Evolutionary conservation across 2,329 filamentous ascomycete species (phyloP), one percentile per base, ranked within the genome.

Genomic region (Chaetothyriales sp.): DNA sequence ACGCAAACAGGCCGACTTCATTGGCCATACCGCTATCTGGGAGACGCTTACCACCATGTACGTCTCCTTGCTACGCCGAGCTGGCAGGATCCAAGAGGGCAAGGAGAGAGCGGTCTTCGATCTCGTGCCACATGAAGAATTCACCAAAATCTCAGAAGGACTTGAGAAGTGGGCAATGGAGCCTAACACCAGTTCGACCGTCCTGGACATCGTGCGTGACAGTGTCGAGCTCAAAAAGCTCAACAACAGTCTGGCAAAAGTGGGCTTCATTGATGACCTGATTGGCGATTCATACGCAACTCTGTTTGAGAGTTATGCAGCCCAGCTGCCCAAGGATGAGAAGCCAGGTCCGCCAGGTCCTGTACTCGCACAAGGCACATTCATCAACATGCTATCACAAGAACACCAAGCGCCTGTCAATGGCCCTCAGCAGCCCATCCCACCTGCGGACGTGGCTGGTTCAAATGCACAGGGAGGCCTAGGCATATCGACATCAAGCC

Each of bases 161-260:
- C 65, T 86, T 43, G 78, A 83, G 56, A 65, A 65, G 1, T 81
- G 80, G 72, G 72, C 73, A 53, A 72, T 77, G 26, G 67, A 73
- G 25, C 69, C 72, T 2, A 62, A 70, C 2, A 70, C 72, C 0
- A 64, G 62, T 0, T 66, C 72, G 49, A 66, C 71, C 0, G 71
- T 75, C 2, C 66, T 84, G 2, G 81, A 84, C 50, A 70, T 81
- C 5, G 70, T 86, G 9, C 73, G 78, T 43, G 82, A 86, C 55
- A 75, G 78, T 1, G 71, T 82, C 22, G 83, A 86, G 58, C 68
- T 86, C 32, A 85, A 85, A 62, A 83, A 80, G 64, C 76, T 95
- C 44, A 98, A 98, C 63, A 82, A 83, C 43, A 84, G 83, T 46
- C 74, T 95, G 6, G 92, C 93, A 77, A 95, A 95, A 66, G 78